These are phyloP conservation scores for Corylus avellana DNA, from an alignment of 306 rosid genomes.

Conservation along the genomic window DNA sequence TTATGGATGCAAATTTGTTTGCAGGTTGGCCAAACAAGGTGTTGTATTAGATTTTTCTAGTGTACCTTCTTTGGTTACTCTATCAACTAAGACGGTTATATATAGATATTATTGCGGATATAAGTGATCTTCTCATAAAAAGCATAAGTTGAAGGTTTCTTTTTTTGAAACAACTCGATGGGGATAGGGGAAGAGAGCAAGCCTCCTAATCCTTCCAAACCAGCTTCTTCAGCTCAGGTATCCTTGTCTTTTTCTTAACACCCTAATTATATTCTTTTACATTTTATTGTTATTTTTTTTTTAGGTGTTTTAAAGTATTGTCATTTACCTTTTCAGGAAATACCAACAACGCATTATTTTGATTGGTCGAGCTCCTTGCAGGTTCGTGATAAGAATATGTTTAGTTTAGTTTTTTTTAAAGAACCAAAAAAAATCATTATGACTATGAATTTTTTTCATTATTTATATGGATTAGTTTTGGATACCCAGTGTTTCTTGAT, in stretches of 20 bases:
- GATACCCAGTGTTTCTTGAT: constrained; percentile 10
- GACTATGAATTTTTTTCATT: not conserved
- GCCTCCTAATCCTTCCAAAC: constrained; percentile 69
- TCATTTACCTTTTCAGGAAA: constrained; percentile 48
- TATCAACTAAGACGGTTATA: no score
- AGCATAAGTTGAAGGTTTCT: constrained; percentile 20
- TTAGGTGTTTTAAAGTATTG: not conserved
- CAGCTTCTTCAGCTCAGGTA: constrained; percentile 65
- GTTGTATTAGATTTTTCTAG: no score
- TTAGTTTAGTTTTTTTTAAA: not conserved
- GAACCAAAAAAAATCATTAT: no score
- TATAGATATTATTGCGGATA: constrained; percentile 25
- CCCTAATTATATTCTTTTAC: not conserved
- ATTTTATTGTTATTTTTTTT: not conserved
- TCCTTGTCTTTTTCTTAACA: constrained; percentile 2
- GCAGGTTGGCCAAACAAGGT: no score
- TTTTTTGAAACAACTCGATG: constrained; percentile 41
- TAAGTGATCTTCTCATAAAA: constrained; percentile 23
- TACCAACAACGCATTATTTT: constrained; percentile 65
- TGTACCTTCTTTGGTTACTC: no score
- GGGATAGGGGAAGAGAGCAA: constrained; percentile 92
- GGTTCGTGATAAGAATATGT: constrained; percentile 44
- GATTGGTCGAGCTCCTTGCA: constrained; percentile 97
- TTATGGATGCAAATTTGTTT: no score
- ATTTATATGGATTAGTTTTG: no score